Conservation (phyloP, 257 asterid species). For the Solanum tarapatanum region DNA sequence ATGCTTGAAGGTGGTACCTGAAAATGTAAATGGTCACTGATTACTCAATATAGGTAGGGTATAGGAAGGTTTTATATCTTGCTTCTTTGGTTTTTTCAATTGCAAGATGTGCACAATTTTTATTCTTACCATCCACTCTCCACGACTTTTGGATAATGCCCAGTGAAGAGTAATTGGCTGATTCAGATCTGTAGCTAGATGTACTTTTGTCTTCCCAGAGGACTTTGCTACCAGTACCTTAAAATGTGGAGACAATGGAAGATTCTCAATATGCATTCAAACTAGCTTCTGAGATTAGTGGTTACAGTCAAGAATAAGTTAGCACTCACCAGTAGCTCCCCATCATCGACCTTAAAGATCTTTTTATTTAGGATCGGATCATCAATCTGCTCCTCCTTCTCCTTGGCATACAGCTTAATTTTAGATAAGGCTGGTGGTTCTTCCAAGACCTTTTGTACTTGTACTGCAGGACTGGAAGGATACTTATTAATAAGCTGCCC, state of each 20-base stretch:
- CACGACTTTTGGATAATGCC: slow-evolving; percentile 77
- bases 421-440: slow-evolving; percentile 47
- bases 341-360: slow-evolving; percentile 44
- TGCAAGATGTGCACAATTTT: slow-evolving; percentile 2
- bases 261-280: neutral
- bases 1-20: slow-evolving; percentile 73
- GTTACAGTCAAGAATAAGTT: neutral
- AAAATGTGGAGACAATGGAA: slow-evolving; percentile 3
- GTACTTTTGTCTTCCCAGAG: slow-evolving; percentile 48
- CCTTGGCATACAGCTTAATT: slow-evolving; percentile 36
- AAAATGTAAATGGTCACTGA: neutral
- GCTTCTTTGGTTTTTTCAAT: neutral
- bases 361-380: slow-evolving; percentile 41
- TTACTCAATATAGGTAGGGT: neutral
- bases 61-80: neutral
- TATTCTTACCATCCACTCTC: slow-evolving; percentile 78
- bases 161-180: slow-evolving; percentile 84
- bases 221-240: slow-evolving; percentile 67
- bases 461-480: slow-evolving; percentile 17
- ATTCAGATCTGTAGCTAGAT: slow-evolving; percentile 70
- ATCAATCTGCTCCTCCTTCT: slow-evolving; percentile 46
- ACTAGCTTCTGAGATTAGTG: neutral
- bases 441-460: slow-evolving; percentile 25
- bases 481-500: slow-evolving; percentile 49
- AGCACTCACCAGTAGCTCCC: slow-evolving; percentile 66